Conservation (phyloP, 2,329 filamentous ascomycete species). For the Verticillium albo-atrum region DNA sequence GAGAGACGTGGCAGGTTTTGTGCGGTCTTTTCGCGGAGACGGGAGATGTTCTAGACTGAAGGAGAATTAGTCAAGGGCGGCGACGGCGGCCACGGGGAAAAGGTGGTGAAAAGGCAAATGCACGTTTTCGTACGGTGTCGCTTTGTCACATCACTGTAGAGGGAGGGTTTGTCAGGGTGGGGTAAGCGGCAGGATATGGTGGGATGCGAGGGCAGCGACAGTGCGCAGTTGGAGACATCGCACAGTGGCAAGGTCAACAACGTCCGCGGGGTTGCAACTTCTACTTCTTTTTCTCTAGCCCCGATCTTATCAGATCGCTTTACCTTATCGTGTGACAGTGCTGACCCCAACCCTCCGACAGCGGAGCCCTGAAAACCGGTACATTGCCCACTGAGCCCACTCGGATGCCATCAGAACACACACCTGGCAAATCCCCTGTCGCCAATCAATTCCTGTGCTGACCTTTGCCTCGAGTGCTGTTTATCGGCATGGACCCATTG, state of each 20-base stretch:
- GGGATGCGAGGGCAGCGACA: not conserved
- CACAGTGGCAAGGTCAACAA: not conserved
- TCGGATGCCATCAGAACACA: not conserved
- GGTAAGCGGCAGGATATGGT: constrained; percentile 3
- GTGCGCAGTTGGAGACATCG: not conserved
- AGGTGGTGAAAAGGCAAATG: too few species aligned
- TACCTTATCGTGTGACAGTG: not conserved
- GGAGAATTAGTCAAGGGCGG: constrained; percentile 7
- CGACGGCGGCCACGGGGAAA: not conserved
- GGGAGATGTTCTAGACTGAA: not conserved
- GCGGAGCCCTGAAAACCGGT: not conserved
- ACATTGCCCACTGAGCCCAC: not conserved
- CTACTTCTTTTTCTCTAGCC: not conserved
- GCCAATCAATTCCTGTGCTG: not conserved
- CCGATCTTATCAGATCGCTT: not conserved
- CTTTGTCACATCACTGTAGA: constrained; percentile 3
- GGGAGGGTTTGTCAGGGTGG: constrained; percentile 12
- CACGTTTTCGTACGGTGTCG: constrained; percentile 3
- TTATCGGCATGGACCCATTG: not conserved
- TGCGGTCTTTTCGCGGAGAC: constrained; percentile 3
- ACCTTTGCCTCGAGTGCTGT: not conserved
- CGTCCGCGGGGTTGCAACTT: not conserved
- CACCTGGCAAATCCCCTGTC: not conserved
- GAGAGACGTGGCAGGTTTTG: not conserved
- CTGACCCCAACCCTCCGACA: not conserved